Percentiles rank a stretch among this genome's conserved stretches.
These are phyloP conservation scores for Trichoderma brevicompactum DNA, from an alignment of 2,329 filamentous ascomycete species.

Conservation along the genomic window DNA sequence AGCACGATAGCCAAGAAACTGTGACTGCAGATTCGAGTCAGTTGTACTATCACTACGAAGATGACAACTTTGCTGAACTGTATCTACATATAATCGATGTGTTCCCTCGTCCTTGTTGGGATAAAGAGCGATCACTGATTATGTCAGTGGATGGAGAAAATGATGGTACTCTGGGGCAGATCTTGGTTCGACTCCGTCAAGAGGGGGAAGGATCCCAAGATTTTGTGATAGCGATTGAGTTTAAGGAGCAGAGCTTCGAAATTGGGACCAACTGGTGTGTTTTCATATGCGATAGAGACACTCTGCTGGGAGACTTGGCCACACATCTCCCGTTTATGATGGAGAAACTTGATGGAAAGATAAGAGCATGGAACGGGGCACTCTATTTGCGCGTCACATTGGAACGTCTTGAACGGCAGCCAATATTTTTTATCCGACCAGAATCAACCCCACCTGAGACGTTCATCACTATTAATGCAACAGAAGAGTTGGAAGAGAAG, in stretches of 20 bases:
- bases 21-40: background rate
- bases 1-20: background rate
- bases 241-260: background rate
- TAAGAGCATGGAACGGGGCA: constrained; percentile 12
- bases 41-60: constrained; percentile 19
- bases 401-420: constrained; percentile 5
- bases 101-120: constrained; percentile 16
- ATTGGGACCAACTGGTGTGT: constrained; percentile 5
- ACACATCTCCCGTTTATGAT: background rate
- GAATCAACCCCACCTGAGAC: background rate
- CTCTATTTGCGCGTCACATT: constrained; percentile 7
- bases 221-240: constrained; percentile 23
- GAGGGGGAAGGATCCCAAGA: background rate
- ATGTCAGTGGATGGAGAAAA: background rate
- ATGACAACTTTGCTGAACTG: background rate
- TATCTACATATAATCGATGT: constrained; percentile 19
- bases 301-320: background rate
- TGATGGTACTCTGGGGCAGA: background rate
- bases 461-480: constrained; percentile 21
- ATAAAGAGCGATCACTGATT: constrained; percentile 17
- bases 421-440: constrained; percentile 14
- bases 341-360: background rate
- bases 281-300: constrained; percentile 10
- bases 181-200: constrained; percentile 17
- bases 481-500: background rate